Conservation (phyloP, 2,329 filamentous ascomycete genomes). For the Colletotrichum sp. region DNA sequence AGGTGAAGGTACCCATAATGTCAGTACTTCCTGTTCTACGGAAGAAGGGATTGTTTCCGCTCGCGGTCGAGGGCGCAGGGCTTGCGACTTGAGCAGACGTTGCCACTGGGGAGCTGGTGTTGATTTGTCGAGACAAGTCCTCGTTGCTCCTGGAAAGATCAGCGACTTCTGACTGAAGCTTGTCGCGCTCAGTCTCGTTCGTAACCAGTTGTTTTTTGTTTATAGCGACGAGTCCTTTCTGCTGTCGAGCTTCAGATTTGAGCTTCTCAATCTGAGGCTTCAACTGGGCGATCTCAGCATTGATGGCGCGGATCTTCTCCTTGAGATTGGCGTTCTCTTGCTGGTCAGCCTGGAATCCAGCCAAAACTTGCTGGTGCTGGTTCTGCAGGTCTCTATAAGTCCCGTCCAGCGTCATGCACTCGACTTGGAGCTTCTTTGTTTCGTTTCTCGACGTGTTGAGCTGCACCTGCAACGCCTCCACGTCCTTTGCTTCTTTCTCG, state of each 20-base stretch:
- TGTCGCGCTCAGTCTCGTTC: slow-evolving; percentile 86
- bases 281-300: slow-evolving; percentile 80
- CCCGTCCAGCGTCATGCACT: slow-evolving; percentile 83
- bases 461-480: slow-evolving; percentile 84
- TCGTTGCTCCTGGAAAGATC: slow-evolving; percentile 68
- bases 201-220: slow-evolving; percentile 97
- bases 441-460: slow-evolving; percentile 78
- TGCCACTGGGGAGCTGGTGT: slow-evolving; percentile 54
- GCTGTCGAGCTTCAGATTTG: slow-evolving; percentile 88
- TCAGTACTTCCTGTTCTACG: slow-evolving; percentile 69
- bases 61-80: slow-evolving; percentile 71
- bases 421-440: slow-evolving; percentile 82
- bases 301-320: slow-evolving; percentile 84
- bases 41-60: slow-evolving; percentile 95
- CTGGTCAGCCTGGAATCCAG: slow-evolving; percentile 83
- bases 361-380: slow-evolving; percentile 78
- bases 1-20: slow-evolving; percentile 59
- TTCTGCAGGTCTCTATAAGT: slow-evolving; percentile 80
- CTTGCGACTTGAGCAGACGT: slow-evolving; percentile 64
- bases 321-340: slow-evolving; percentile 86
- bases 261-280: slow-evolving; percentile 94
- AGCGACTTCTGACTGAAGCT: slow-evolving; percentile 80
- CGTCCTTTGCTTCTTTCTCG: slow-evolving; percentile 89
- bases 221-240: slow-evolving; percentile 95
- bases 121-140: slow-evolving; percentile 59